Percentiles rank a stretch among this genome's conserved stretches.
Evolutionary conservation across 2,329 filamentous ascomycete species (phyloP).

Genomic region (Grosmannia serpens): DNA sequence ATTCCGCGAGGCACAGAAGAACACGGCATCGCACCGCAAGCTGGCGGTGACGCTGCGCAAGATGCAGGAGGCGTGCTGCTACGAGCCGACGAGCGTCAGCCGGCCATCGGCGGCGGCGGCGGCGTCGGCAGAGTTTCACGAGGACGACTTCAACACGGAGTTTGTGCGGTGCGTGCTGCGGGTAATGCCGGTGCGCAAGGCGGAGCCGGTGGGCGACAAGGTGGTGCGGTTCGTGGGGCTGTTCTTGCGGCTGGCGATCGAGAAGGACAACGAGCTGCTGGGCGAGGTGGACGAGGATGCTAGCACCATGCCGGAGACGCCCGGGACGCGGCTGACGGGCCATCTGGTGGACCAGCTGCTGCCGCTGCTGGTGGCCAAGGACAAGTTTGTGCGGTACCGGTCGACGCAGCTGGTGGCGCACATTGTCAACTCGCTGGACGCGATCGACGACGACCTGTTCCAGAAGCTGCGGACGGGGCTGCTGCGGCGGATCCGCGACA

Average conservation of each 20-base stretch:
- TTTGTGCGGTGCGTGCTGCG: slow-evolving; percentile 72
- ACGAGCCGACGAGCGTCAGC: slow-evolving; percentile 43
- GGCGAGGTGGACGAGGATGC: slow-evolving; percentile 56
- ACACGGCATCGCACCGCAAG: slow-evolving; percentile 82
- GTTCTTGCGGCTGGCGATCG: slow-evolving; percentile 64
- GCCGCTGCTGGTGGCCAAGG: slow-evolving; percentile 71
- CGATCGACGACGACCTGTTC: slow-evolving; percentile 86
- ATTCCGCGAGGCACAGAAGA: slow-evolving; percentile 76
- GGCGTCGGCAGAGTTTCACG: slow-evolving; percentile 58
- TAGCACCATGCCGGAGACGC: slow-evolving; percentile 67
- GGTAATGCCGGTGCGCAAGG: slow-evolving; percentile 81
- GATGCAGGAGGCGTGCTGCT: slow-evolving; percentile 75
- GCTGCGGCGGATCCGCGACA: slow-evolving; percentile 79
- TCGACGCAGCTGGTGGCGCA: slow-evolving; percentile 84
- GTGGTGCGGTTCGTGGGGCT: slow-evolving; percentile 77
- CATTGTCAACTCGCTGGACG: slow-evolving; percentile 83
- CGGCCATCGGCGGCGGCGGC: slow-evolving; percentile 22
- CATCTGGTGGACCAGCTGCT: slow-evolving; percentile 63
- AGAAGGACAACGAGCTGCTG: slow-evolving; percentile 59
- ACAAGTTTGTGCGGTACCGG: slow-evolving; percentile 84
- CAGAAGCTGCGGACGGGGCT: slow-evolving; percentile 68
- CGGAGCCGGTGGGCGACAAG: slow-evolving; percentile 77
- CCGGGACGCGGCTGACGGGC: slow-evolving; percentile 66
- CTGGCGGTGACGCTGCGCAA: slow-evolving; percentile 79
- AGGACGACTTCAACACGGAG: slow-evolving; percentile 79